phyloP scores from a whole-genome alignment of 768 basidiomycete genomes.

The Rhodotorula graminis region DNA sequence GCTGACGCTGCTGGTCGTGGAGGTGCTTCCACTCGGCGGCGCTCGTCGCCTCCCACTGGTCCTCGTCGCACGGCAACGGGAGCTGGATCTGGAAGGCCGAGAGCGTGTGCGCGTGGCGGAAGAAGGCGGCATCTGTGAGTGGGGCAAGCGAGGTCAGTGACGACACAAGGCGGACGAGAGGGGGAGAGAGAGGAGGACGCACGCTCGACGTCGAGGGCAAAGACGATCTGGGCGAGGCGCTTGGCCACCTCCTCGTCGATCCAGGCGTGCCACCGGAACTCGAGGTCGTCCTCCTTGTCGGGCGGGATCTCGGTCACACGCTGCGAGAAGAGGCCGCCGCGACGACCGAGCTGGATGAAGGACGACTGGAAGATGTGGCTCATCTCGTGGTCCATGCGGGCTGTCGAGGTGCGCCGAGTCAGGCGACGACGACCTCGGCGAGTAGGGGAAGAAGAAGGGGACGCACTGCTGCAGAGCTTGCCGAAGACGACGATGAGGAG shows the following conservation, averaged over 20 bases:
- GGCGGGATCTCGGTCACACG: slow-evolving; percentile 11
- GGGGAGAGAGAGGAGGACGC: background rate
- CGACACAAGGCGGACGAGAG: background rate
- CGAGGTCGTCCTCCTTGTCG: slow-evolving; percentile 21
- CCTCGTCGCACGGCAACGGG: slow-evolving; percentile 39
- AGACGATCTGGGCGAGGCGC: slow-evolving; percentile 35
- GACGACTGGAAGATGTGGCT: slow-evolving; percentile 35
- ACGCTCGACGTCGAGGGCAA: slow-evolving; percentile 41
- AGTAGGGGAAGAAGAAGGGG: no score
- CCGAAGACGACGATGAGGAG: slow-evolving; percentile 37
- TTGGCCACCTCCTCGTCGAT: slow-evolving; percentile 38
- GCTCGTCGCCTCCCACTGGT: slow-evolving; percentile 39
- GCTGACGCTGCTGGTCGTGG: slow-evolving; percentile 24
- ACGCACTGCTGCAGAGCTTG: slow-evolving; percentile 36
- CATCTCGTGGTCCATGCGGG: slow-evolving; percentile 39
- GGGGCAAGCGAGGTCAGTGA: slow-evolving; percentile 51
- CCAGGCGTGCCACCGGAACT: slow-evolving; percentile 34
- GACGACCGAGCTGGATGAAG: slow-evolving; percentile 22
- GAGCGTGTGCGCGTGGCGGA: slow-evolving; percentile 56
- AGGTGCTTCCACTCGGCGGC: slow-evolving; percentile 36
- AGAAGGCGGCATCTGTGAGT: slow-evolving; percentile 77
- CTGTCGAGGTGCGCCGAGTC: background rate
- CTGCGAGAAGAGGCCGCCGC: slow-evolving; percentile 37
- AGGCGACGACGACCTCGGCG: background rate
- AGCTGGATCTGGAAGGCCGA: slow-evolving; percentile 43